Evolutionary conservation across 78 protist species (phyloP), one percentile per base, ranked within the genome.

Genomic region (Pirum gemmata): DNA sequence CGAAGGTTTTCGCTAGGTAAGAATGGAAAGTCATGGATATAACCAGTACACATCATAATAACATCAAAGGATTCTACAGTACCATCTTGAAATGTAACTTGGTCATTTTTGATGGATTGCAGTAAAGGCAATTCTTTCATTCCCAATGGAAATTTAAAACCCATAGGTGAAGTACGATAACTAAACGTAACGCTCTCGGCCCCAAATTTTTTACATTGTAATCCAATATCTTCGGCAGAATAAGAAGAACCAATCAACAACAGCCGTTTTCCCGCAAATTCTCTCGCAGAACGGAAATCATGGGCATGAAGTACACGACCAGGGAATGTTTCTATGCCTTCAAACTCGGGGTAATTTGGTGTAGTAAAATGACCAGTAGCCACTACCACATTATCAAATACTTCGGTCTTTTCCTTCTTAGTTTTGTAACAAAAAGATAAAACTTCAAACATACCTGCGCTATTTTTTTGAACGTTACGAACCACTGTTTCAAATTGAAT

Each of bases 271-370:
- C 8, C 61, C 8, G 8, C 61, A 61, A 82, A 82, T 82, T 82
- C 86, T 33, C 40, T 8, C 2, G 86, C 86, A 82, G 8, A 8
- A 25, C 61, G 2, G 8, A 82, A 82, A 35, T 82, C 86, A 61
- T 82, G 86, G 8, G 86, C 86, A 82, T 82, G 86, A 25, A 82
- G 61, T 26, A 82, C 86, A 21, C 86, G 86, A 40, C 86, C 86
- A 26, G 2, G 29, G 21, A 82, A 82, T 40, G 8, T 33, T 61
- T 82, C 86, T 8, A 82, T 13, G 8, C 86, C 86, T 13, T 8
- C 72, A 61, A 82, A 82, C n/a, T 82, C 5, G 5, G 67, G 67
- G 13, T 21, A 5, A 13, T 51, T 51, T 51, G 67, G 67, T 51
- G 13, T 13, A 51, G 5, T 5, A 13, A 51, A 51, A 51, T 51